Conservation (phyloP, 1,139 yeast genomes). For the Geotrichum bryndzae region DNA sequence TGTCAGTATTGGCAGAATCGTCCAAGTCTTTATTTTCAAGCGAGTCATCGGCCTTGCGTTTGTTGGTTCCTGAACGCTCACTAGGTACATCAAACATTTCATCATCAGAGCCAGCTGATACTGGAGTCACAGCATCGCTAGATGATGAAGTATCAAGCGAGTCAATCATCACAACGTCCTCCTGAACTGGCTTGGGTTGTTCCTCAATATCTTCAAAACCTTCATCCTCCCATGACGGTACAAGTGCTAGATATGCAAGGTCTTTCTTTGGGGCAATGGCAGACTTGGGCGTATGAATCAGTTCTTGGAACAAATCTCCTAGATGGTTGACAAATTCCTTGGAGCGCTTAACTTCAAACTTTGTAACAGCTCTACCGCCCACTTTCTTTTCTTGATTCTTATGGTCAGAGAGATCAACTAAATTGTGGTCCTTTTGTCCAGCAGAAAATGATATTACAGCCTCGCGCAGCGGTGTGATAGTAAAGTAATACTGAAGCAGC, state of each 20-base stretch:
- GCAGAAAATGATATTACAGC: constrained; percentile 49
- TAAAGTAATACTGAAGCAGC: constrained; percentile 79
- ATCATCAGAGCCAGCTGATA: not conserved
- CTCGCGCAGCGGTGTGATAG: constrained; percentile 73
- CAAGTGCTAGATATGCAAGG: constrained; percentile 80
- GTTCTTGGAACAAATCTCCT: constrained; percentile 58
- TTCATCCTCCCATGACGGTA: constrained; percentile 48
- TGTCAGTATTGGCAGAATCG: constrained; percentile 4
- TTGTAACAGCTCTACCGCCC: constrained; percentile 78
- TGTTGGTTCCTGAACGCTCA: not conserved
- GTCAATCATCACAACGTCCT: constrained; percentile 8
- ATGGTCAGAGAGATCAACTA: constrained; percentile 14
- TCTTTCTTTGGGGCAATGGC: constrained; percentile 80
- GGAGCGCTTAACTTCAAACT: constrained; percentile 69
- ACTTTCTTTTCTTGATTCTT: constrained; percentile 43
- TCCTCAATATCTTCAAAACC: constrained; percentile 17
- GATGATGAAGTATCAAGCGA: not conserved
- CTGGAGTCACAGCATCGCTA: constrained; percentile 3
- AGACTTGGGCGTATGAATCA: constrained; percentile 57
- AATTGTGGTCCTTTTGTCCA: constrained; percentile 26
- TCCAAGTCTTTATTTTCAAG: not conserved
- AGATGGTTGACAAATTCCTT: constrained; percentile 73
- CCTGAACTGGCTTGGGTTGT: constrained; percentile 4
- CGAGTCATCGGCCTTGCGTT: not conserved
- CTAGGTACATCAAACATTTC: not conserved